phyloP scores from a whole-genome alignment of 2,329 filamentous ascomycete species.

The Dactylonectria estremocensis region DNA sequence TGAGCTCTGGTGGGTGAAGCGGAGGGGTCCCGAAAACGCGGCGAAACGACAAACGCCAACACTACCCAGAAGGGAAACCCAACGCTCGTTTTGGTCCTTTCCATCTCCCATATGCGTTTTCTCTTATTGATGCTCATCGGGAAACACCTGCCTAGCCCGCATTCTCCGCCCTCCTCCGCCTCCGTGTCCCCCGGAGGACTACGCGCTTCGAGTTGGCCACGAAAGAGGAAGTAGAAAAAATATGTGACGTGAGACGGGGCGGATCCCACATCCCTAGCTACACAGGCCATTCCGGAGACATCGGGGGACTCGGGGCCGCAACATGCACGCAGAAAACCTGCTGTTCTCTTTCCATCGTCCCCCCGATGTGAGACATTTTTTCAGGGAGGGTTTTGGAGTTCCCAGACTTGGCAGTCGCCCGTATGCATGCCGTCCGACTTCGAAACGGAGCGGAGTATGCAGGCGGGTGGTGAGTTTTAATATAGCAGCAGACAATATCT shows the following conservation, averaged over 20 bases:
- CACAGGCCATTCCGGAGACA: background rate
- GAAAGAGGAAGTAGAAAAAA: background rate
- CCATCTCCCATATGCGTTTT: background rate
- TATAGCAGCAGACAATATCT: background rate
- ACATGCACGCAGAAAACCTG: background rate
- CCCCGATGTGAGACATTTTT: background rate
- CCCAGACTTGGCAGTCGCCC: background rate
- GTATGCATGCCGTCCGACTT: background rate
- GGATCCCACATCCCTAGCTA: background rate
- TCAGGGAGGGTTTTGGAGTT: no score
- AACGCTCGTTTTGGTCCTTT: background rate
- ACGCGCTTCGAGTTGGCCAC: constrained; percentile 16
- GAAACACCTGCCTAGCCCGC: background rate
- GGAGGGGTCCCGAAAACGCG: constrained; percentile 19
- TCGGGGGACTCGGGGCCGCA: background rate
- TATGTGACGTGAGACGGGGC: background rate
- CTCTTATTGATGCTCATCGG: background rate
- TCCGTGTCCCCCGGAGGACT: constrained; percentile 22
- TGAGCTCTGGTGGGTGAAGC: constrained; percentile 14
- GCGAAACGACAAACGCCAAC: constrained; percentile 7
- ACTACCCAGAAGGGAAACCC: background rate
- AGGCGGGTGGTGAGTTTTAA: background rate
- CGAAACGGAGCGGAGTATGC: background rate
- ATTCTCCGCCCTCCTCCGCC: constrained; percentile 14
- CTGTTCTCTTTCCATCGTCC: background rate